A percentile compares a stretch with the other conserved stretches of the same genome.
Evolutionary conservation across 495 filamentous ascomycete species (phyloP).

Genomic region (Rhizodiscina lignyota): DNA sequence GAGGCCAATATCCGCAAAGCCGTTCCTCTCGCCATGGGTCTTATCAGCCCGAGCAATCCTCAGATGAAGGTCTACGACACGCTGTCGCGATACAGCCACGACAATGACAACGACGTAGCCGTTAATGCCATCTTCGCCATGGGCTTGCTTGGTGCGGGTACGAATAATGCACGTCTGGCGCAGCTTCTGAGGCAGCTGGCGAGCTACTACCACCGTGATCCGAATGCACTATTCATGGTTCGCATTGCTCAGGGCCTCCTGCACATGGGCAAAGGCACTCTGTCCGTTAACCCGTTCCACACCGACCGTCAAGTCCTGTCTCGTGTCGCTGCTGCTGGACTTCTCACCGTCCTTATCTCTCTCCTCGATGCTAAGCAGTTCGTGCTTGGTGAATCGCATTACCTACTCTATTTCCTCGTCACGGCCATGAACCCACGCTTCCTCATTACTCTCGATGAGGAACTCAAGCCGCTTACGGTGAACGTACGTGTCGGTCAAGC

Average conservation of each 20-base stretch:
- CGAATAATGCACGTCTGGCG: slow-evolving; percentile 92
- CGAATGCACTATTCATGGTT: slow-evolving; percentile 95
- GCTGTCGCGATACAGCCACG: slow-evolving; percentile 92
- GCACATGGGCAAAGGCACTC: slow-evolving; percentile 98
- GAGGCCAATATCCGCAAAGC: slow-evolving; percentile 92
- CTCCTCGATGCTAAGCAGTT: slow-evolving; percentile 94
- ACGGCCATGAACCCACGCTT: slow-evolving; percentile 96
- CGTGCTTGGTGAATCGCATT: slow-evolving; percentile 75
- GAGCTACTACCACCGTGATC: slow-evolving; percentile 94
- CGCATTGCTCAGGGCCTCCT: slow-evolving; percentile 93
- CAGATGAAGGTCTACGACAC: slow-evolving; percentile 99
- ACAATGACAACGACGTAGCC: slow-evolving; percentile 97
- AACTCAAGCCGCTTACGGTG: slow-evolving; percentile 82
- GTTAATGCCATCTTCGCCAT: slow-evolving; percentile 99
- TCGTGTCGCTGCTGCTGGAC: slow-evolving; percentile 71
- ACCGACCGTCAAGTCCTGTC: slow-evolving; percentile 93
- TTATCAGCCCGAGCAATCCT: slow-evolving; percentile 91
- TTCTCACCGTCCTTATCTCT: slow-evolving; percentile 77
- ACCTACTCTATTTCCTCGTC: slow-evolving; percentile 92
- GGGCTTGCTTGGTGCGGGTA: slow-evolving; percentile 91
- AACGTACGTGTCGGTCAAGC: slow-evolving; percentile 96
- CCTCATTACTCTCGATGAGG: slow-evolving; percentile 88
- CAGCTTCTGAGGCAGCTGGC: slow-evolving; percentile 89
- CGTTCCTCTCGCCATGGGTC: slow-evolving; percentile 92
- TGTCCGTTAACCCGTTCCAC: slow-evolving; percentile 93